Percentiles rank a stretch among this genome's conserved stretches.
phyloP scores from a whole-genome alignment of 116 monocot genomes.

The Papilionanthe hybrid region DNA sequence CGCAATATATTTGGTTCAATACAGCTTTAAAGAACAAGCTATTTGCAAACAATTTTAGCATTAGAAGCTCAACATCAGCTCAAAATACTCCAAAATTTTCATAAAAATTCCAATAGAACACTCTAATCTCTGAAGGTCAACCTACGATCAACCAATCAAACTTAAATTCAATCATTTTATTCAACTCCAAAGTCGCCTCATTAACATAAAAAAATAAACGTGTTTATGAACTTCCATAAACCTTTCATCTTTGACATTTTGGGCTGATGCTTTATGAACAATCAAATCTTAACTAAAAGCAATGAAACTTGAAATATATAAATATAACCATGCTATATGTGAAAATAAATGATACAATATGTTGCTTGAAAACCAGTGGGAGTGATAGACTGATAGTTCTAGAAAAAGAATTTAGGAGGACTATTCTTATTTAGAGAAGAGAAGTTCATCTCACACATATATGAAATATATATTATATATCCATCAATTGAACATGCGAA shows the following conservation, averaged over 20 bases:
- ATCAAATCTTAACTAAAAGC: not conserved
- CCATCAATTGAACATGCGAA: not conserved
- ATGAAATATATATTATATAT: conserved; percentile 1
- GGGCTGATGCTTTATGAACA: not conserved
- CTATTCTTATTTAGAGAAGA: not conserved
- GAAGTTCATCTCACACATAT: not conserved
- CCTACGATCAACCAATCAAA: not conserved
- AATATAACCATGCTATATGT: not conserved
- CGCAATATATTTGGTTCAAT: not conserved
- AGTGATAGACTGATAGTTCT: not conserved
- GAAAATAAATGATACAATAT: not conserved
- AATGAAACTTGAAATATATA: not conserved
- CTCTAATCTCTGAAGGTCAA: not conserved
- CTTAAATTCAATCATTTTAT: not conserved
- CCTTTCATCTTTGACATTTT: not conserved
- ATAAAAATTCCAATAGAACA: not conserved
- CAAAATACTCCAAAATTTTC: not conserved
- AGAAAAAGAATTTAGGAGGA: not conserved
- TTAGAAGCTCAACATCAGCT: not conserved
- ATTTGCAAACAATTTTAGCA: not conserved
- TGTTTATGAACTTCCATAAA: not conserved
- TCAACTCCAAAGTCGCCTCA: not conserved
- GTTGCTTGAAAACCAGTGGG: not conserved
- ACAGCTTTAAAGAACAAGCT: not conserved
- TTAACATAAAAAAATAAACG: not conserved